These are phyloP conservation scores for Pythium guiyangense DNA, from an alignment of 352 stramenopile genomes.

Conservation along the genomic window DNA sequence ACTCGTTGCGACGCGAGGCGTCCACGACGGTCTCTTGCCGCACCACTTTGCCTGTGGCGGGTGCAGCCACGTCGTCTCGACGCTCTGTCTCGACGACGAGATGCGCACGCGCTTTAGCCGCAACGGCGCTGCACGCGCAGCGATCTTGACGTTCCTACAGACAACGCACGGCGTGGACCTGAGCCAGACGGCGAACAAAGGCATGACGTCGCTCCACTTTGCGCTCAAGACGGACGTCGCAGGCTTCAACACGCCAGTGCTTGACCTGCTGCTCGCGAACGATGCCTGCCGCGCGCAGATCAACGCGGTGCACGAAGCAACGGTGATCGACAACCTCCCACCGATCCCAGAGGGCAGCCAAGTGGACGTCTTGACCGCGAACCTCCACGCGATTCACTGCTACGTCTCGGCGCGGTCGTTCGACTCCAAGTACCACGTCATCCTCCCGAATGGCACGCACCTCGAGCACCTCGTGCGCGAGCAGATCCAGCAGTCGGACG, in stretches of 20 bases:
- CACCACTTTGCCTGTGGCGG: constrained; percentile 67
- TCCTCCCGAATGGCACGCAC: constrained; percentile 41
- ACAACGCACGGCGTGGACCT: constrained; percentile 33
- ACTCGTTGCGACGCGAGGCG: constrained; percentile 25
- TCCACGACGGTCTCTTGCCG: constrained; percentile 34
- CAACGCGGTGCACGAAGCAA: constrained; percentile 60
- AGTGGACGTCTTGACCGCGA: constrained; percentile 20
- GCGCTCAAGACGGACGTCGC: constrained; percentile 43
- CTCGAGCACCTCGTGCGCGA: constrained; percentile 32
- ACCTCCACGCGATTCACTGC: constrained; percentile 21
- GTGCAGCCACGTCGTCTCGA: constrained; percentile 26
- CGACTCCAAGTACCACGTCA: constrained; percentile 49
- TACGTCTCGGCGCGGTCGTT: constrained; percentile 42
- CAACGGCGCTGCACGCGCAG: constrained; percentile 35
- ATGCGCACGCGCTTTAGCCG: constrained; percentile 30
- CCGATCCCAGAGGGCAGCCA: constrained; percentile 26
- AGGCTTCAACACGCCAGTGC: constrained; percentile 38
- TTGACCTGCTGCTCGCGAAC: constrained; percentile 40
- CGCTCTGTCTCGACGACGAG: constrained; percentile 41
- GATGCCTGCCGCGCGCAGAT: constrained; percentile 1
- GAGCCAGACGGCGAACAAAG: constrained; percentile 17
- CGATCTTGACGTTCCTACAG: constrained; percentile 35
- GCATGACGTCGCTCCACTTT: constrained; percentile 42
- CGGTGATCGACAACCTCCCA: constrained; percentile 36
- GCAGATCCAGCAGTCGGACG: constrained; percentile 20